phyloP scores from a whole-genome alignment of 1,284 basidiomycete species.

The Pholiota adiposa region DNA sequence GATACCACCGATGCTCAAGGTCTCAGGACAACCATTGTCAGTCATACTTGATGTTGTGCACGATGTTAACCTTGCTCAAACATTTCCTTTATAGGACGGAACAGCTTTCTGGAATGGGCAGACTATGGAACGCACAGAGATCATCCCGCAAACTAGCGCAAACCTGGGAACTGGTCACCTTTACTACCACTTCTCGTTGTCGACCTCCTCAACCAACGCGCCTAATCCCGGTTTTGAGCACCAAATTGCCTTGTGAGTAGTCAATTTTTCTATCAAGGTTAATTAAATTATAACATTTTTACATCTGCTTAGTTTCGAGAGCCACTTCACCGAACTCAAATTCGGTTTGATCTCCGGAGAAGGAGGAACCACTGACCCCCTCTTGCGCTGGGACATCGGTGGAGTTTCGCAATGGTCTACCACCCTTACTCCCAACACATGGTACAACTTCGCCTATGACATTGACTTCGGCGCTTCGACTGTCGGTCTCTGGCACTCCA shows the following conservation, averaged over 20 bases:
- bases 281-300: neutral
- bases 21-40: slow-evolving; percentile 54
- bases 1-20: slow-evolving; percentile 56
- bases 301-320: slow-evolving; percentile 48
- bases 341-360: slow-evolving; percentile 54
- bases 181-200: slow-evolving; percentile 69
- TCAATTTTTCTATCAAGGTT: neutral
- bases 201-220: slow-evolving; percentile 49
- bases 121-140: slow-evolving; percentile 49
- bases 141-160: slow-evolving; percentile 61
- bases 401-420: slow-evolving; percentile 55
- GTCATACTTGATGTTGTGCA: neutral
- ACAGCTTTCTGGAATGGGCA: slow-evolving; percentile 58
- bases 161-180: slow-evolving; percentile 64
- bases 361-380: slow-evolving; percentile 45
- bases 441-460: slow-evolving; percentile 71
- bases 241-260: slow-evolving; percentile 50
- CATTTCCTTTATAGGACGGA: slow-evolving; percentile 34
- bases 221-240: slow-evolving; percentile 62
- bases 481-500: slow-evolving; percentile 64
- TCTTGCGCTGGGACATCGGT: slow-evolving; percentile 50
- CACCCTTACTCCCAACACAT: slow-evolving; percentile 54
- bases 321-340: slow-evolving; percentile 69
- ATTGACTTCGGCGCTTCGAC: slow-evolving; percentile 59
- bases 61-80: neutral